A percentile compares a stretch with the other conserved stretches of the same genome.
Conservation (phyloP, 371 early-diverging fungal genomes). For the Mucor sp. region DNA sequence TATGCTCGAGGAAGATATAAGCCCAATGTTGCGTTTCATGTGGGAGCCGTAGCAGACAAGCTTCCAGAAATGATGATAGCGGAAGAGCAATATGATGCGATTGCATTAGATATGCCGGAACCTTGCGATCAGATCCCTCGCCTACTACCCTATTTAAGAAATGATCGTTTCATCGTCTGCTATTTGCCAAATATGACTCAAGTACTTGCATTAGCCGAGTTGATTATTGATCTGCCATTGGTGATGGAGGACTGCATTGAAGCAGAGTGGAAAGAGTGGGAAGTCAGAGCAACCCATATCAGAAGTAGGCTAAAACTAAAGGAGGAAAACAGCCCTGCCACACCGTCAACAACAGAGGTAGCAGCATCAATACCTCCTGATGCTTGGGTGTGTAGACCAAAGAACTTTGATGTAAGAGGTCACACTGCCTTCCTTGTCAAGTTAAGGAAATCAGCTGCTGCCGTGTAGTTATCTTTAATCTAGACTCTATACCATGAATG, state of each 20-base stretch:
- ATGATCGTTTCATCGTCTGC: constrained; percentile 69
- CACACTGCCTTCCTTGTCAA: constrained; percentile 71
- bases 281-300: constrained; percentile 62
- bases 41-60: constrained; percentile 50
- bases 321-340: constrained; percentile 10
- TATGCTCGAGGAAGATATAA: constrained; percentile 62
- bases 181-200: constrained; percentile 83
- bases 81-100: constrained; percentile 57
- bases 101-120: constrained; percentile 74
- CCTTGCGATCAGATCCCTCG: constrained; percentile 55
- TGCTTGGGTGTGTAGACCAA: constrained; percentile 67
- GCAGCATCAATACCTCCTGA: not conserved
- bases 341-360: not conserved
- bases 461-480: not conserved
- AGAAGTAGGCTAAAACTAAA: constrained; percentile 40
- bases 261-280: constrained; percentile 75
- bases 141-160: constrained; percentile 50
- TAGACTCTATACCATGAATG: constrained; percentile 3
- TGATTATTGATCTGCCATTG: constrained; percentile 49
- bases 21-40: constrained; percentile 49
- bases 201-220: constrained; percentile 59
- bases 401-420: constrained; percentile 54
- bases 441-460: constrained; percentile 47
- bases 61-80: constrained; percentile 13
- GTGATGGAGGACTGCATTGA: constrained; percentile 66